Evolutionary conservation across 2,329 filamentous ascomycete species (phyloP), one percentile per base, ranked within the genome.

Genomic region (Setomelanomma holmii): DNA sequence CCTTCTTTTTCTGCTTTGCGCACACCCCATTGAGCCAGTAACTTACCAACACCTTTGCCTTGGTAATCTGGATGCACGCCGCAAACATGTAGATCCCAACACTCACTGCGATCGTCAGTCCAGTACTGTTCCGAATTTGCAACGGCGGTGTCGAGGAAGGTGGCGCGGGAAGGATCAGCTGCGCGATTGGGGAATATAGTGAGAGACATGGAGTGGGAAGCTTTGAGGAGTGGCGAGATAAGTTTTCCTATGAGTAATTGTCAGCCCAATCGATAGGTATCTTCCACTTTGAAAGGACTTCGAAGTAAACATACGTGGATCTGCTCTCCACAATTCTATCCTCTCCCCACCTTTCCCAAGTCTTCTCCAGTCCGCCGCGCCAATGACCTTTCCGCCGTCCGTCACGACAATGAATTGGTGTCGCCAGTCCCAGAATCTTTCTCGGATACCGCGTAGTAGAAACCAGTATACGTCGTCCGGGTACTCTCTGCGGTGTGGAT

Each of bases 1-100:
- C 60, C 68, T 36, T 75, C 62, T 33, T 60, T 56, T 27, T 71
- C 60, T 1, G 56, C 74, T n/a, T 74, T 63, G 6, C 67, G 50
- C 1, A 69, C 69, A 5, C 77, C 75, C 71, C 74, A 78, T 19
- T 68, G 58, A 23, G 77, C 65, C 22, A 78, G 60, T 30, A 75
- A 60, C 27, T 64, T 66, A 1, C 75, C 76, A 1, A 72, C 64
- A 3, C 76, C 76, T 27, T 71, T 70, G 3, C 68, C 63, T 39
- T 76, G 71, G 38, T 70, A 72, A 1, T 67, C 63, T 1, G 76
- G 76, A 46, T 68, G 51, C 12, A 71, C 61, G 10, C 67, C 68
- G 34, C 68, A 71, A 1, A 69, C 64, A 46, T 68, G 54, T 22
- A 69, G 23, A 33, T 69, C 68, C 60, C 63, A 69, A 33, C 67